Conservation (phyloP, 306 rosid species). For the Quercus cerris region DNA sequence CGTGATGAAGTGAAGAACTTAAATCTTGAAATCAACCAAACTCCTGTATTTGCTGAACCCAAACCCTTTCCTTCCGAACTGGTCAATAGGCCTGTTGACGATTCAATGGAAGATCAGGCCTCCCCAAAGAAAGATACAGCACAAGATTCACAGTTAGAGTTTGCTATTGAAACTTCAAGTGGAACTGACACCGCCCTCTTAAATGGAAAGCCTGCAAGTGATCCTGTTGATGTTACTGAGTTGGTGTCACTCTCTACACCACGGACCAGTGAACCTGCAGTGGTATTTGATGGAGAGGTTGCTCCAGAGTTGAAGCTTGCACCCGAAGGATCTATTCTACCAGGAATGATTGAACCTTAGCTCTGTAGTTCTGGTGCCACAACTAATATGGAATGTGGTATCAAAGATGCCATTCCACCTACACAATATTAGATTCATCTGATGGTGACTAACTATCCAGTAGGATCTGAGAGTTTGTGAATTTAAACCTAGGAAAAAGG, state of each 20-base stretch:
- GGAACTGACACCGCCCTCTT: conserved; percentile 2
- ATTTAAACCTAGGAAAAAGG: background rate
- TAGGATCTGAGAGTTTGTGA: conserved; percentile 17
- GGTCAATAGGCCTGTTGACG: conserved; percentile 16
- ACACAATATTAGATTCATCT: conserved; percentile 22
- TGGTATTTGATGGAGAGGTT: conserved; percentile 4
- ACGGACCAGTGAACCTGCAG: background rate
- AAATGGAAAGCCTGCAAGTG: conserved; percentile 7
- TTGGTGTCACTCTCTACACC: background rate
- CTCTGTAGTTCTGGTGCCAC: conserved; percentile 23
- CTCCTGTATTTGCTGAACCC: conserved; percentile 31
- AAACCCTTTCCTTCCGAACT: conserved; percentile 21
- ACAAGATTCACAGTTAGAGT: conserved; percentile 10
- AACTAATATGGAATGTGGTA: conserved; percentile 15
- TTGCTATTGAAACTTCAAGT: conserved; percentile 14
- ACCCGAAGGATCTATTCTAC: conserved; percentile 15
- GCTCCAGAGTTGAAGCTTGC: conserved; percentile 18
- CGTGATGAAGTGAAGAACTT: conserved; percentile 22
- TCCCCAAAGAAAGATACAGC: conserved; percentile 10
- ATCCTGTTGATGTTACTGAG: background rate
- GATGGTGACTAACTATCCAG: conserved; percentile 4
- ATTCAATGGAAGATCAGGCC: conserved; percentile 25
- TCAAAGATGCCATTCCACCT: conserved; percentile 26
- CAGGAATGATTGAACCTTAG: conserved; percentile 22
- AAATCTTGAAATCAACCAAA: conserved; percentile 34